These are phyloP conservation scores for Penicillium sp. DNA, from an alignment of 2,329 filamentous ascomycete genomes.

Conservation along the genomic window DNA sequence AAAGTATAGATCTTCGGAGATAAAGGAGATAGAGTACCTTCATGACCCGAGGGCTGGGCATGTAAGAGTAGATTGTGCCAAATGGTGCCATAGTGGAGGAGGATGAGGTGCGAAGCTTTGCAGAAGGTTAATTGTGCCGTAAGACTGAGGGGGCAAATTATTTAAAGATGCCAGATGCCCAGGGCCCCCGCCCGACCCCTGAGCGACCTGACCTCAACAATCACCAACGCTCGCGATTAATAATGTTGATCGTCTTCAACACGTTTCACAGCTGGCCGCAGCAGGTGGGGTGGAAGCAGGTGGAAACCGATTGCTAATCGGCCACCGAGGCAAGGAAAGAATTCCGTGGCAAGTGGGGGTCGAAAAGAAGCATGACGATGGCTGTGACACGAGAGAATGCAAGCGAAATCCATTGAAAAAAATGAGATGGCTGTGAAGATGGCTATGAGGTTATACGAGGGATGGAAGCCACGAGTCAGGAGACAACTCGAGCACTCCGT, in stretches of 20 bases:
- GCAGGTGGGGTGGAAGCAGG: conserved; percentile 9
- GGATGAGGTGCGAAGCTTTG: conserved; percentile 9
- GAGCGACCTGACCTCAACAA: neutral
- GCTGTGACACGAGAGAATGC: neutral
- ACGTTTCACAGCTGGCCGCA: neutral
- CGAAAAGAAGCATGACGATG: neutral
- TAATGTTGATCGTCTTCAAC: conserved; percentile 1
- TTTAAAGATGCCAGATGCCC: neutral
- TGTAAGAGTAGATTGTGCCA: conserved; percentile 26
- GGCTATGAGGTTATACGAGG: neutral
- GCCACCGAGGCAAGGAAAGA: neutral
- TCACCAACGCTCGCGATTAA: neutral
- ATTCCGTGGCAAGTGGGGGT: neutral
- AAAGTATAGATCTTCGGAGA: neutral
- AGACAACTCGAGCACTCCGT: no score
- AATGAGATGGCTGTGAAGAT: neutral
- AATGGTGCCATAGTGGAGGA: conserved; percentile 26
- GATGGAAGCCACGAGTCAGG: neutral
- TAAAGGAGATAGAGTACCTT: conserved; percentile 16
- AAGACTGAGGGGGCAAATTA: neutral
- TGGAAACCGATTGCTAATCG: conserved; percentile 19
- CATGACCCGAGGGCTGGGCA: conserved; percentile 24
- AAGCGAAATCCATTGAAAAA: neutral
- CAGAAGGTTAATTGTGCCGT: neutral
- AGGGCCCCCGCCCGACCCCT: neutral